Percentiles rank a stretch among this genome's conserved stretches.
phyloP scores from a whole-genome alignment of 768 basidiomycete genomes.

The Kwoniella dendrophila region DNA sequence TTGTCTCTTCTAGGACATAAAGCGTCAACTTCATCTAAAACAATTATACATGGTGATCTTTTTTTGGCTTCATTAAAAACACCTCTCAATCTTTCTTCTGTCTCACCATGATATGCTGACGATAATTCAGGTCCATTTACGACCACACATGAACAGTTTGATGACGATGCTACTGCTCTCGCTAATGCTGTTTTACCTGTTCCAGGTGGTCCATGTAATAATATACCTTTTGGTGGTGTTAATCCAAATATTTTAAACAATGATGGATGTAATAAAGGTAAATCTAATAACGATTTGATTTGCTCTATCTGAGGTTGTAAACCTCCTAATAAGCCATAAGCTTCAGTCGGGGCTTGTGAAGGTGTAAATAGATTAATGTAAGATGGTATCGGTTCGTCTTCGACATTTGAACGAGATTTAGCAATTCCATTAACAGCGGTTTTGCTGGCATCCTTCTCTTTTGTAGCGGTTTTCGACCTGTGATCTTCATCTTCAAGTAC shows the following conservation, averaged over 20 bases:
- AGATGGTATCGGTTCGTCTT: constrained; percentile 38
- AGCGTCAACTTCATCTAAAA: constrained; percentile 95
- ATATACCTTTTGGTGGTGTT: constrained; percentile 93
- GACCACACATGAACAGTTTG: constrained; percentile 78
- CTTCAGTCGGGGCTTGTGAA: constrained; percentile 48
- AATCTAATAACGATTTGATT: constrained; percentile 81
- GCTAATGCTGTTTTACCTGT: constrained; percentile 98
- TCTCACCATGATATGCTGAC: constrained; percentile 96
- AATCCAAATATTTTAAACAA: constrained; percentile 79
- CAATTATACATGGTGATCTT: constrained; percentile 86
- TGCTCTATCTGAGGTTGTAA: constrained; percentile 81
- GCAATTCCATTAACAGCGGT: background rate
- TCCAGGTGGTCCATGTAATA: constrained; percentile 93
- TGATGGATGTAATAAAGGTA: constrained; percentile 79
- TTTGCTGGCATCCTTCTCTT: constrained; percentile 1
- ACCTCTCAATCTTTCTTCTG: constrained; percentile 83
- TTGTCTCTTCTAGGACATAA: constrained; percentile 88
- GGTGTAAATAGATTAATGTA: constrained; percentile 56
- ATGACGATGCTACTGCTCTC: constrained; percentile 83
- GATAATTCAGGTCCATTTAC: constrained; percentile 95
- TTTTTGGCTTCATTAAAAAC: constrained; percentile 82
- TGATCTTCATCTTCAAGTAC: constrained; percentile 10
- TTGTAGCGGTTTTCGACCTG: background rate
- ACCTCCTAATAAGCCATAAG: constrained; percentile 85
- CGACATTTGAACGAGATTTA: background rate